phyloP scores from a whole-genome alignment of 495 filamentous ascomycete species.

The Lophiostoma macrostomum region DNA sequence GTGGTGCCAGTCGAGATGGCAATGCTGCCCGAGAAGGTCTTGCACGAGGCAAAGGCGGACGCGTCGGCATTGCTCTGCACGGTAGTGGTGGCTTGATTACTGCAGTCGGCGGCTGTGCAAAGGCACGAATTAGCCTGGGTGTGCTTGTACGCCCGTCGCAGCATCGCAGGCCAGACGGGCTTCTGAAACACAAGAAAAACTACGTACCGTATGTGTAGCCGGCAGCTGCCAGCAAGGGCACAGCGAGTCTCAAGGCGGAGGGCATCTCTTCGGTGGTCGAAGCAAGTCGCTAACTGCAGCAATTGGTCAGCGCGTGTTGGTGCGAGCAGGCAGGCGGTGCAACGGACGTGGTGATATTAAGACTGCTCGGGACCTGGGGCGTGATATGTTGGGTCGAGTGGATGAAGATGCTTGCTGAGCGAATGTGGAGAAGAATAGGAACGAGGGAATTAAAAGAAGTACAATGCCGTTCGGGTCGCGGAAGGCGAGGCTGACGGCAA shows the following conservation, averaged over 20 bases:
- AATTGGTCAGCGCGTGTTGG: slow-evolving; percentile 10
- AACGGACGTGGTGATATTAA: slow-evolving; percentile 32
- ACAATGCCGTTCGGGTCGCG: slow-evolving; percentile 10
- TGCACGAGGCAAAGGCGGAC: slow-evolving; percentile 61
- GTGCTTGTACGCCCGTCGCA: no score
- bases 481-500: slow-evolving; percentile 22
- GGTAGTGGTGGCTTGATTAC: slow-evolving; percentile 49
- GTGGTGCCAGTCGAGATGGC: slow-evolving; percentile 56
- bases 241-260: slow-evolving; percentile 62
- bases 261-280: slow-evolving; percentile 56
- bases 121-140: not conserved
- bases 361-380: slow-evolving; percentile 22
- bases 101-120: slow-evolving; percentile 43
- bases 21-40: slow-evolving; percentile 66
- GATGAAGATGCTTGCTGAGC: slow-evolving; percentile 28
- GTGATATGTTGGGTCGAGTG: slow-evolving; percentile 20
- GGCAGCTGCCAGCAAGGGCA: slow-evolving; percentile 69
- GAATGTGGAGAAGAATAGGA: slow-evolving; percentile 37
- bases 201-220: slow-evolving; percentile 66
- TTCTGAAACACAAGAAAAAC: no score
- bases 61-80: slow-evolving; percentile 72
- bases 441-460: slow-evolving; percentile 35
- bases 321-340: not conserved
- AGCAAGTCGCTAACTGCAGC: slow-evolving; percentile 26
- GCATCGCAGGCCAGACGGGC: no score